Evolutionary conservation across 2,329 filamentous ascomycete species (phyloP), one percentile per base, ranked within the genome.

Genomic region (Arachnomyces sp.): DNA sequence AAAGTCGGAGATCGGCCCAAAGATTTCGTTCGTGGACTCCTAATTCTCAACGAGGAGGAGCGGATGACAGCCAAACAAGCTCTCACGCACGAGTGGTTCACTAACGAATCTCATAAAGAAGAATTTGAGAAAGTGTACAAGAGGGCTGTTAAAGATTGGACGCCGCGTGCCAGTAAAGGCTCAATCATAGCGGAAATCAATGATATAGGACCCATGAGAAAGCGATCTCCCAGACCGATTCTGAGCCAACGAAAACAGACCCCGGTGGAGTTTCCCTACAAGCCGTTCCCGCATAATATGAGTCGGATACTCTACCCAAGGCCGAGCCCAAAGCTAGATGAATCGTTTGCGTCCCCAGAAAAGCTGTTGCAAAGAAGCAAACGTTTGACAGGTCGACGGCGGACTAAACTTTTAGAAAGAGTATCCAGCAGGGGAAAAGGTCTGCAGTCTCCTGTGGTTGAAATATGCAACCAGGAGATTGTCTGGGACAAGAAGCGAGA

Each of bases 11-110:
- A 49, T 17, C 59, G 64, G 17, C 66, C 74, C 2, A 74, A 71
- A 47, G 62, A 73, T 34, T 78, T 81, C 47, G 66, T 80, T 44
- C 63, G 58, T 28, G 61, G 60, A 12, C 65, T 79, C 9, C 61
- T 80, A 1, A 56, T 69, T 0, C 57, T 73, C 1, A 61, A 77
- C 15, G 74, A 75, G 47, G 48, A 57, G 3, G 43, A 59, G 30
- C 67, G 77, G 18, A 62, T 78, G 59, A 72, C 69, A 7, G 75
- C 67, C 2, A 63, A 66, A n/a, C 52, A 77, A 53, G 75, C 75
- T 3, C 51, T 80, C 25, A 40, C 53, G 7, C 75, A 80, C 55
- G 40, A 51, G 7, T 82, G 77, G 78, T 76, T 82, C 48, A 67
- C 67, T 1, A 71, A 75, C 48, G 55, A 60, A n/a, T 49, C 56